phyloP scores from a whole-genome alignment of 2,329 filamentous ascomycete species.

The Colletotrichum godetiae region DNA sequence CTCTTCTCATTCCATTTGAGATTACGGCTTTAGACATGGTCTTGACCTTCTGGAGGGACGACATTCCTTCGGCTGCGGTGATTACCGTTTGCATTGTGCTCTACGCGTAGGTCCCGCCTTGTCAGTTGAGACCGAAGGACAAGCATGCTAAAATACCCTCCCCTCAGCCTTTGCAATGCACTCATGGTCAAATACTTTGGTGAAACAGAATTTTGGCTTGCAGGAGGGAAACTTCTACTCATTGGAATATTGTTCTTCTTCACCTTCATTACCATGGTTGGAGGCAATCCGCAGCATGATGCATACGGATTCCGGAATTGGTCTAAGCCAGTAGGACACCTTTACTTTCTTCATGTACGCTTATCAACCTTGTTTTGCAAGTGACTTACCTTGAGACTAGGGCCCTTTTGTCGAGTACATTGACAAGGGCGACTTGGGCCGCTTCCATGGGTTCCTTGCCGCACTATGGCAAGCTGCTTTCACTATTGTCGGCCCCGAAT shows the following conservation, averaged over 20 bases:
- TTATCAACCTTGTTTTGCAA: neutral
- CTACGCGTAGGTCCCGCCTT: no score
- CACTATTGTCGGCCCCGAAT: slow-evolving; percentile 75
- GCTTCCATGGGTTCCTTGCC: slow-evolving; percentile 77
- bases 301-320: slow-evolving; percentile 77
- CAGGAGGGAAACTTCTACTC: no score
- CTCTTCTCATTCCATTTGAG: no score
- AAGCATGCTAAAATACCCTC: no score
- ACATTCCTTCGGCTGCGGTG: no score
- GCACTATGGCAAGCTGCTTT: slow-evolving; percentile 74
- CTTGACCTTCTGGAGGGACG: no score
- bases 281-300: slow-evolving; percentile 68
- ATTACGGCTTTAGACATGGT: no score
- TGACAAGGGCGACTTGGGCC: slow-evolving; percentile 69
- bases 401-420: slow-evolving; percentile 59
- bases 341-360: neutral
- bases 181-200: no score
- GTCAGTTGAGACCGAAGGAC: no score
- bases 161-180: no score
- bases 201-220: no score
- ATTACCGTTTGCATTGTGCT: no score
- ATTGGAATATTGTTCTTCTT: slow-evolving; percentile 62
- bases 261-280: slow-evolving; percentile 71
- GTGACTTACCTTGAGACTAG: neutral
- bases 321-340: slow-evolving; percentile 43